Base-by-base conservation (phyloP, 345 rosid species). In the Litchi chinensis region DNA sequence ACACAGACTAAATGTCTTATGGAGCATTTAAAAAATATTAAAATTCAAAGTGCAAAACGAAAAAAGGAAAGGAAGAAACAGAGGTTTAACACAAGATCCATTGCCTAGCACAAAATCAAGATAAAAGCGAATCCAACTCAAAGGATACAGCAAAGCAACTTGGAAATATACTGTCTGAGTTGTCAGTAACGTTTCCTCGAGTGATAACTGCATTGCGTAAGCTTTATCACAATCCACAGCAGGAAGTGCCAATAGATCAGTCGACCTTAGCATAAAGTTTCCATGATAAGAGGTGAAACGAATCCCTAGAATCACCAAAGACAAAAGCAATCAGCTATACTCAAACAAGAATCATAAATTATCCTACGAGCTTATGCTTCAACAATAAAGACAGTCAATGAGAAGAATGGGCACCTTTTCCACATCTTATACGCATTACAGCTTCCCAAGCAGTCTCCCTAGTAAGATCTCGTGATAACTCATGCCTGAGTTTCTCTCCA, bases 391-490 rank as follows among this genome's bases (percentile, higher is more conserved):
- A 22, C 41, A 21, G 8, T 39, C 18, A n/a, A 48, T 15, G 63
- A 67, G 54, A 50, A 68, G 65, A 65, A 43, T 32, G 43, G n/a
- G 62, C 83, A 94, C 99, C 98, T 92, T 97, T 97, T 88, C 99
- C 99, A 83, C 98, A 97, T 94, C 99, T 90, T 84, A 97, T 78
- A 62, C 99, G 93, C 99, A 97, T 91, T 65, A 94, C 99, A n/a
- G 98, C 89, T 88, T 97, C 99, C 99, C 99, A 97, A 56, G 98
- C 98, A 82, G 99, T 97, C 90, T 97, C 99, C 84, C 98, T 90
- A 0, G 93, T 97, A 75, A 97, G 97, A 86, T 97, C 99, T 87
- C 98, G 90, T 73, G 92, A 84, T 75, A 97, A 82, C 85, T 97
- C 99, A 79, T 91, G 91, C 74, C 93, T 93, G 88, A 94, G 81